Evolutionary conservation across 352 stramenopile species (phyloP), one percentile per base, ranked within the genome.

Genomic region (Globisporangium ultimum): DNA sequence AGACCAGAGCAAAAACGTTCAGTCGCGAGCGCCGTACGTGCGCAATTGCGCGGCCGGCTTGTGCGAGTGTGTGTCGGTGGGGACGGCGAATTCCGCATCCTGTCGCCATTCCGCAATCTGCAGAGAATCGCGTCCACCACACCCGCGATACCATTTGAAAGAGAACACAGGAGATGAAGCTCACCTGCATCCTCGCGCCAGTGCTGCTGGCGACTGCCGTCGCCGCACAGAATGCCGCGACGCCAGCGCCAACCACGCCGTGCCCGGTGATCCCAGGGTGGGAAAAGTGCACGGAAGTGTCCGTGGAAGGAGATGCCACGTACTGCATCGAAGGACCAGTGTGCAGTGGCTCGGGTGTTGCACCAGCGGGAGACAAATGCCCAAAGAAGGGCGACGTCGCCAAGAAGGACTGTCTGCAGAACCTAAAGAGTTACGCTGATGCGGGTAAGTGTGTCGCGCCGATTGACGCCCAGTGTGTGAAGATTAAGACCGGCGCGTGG

Each of bases 401-500:
- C 0, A 67, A 78, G 18, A 67, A 78, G 40, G 71, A 87, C 59
- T 93, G 83, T 48, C 66, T 79, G 52, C 68, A 80, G 14, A 76
- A 66, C 46, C 45, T 90, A n/a, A 61, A 63, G 50, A 90, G 80
- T 67, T 90, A 77, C 60, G 64, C 48, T 4, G 72, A 80, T 43
- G 64, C 51, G 17, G 70, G 55, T 58, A 72, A 71, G 60, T 93
- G 81, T 38, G 65, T 86, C 3, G 72, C 76, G 20, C 78, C 74
- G 28, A 53, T 72, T n/a, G 67, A 90, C 41, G 76, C 78, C 0
- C 53, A 61, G 40, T 91, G 78, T 49, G 28, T 58, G n/a, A 88
- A 80, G 69, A 82, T 90, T 54, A 72, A 82, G 55, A 89, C 77
- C n/a, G 80, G 78, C 32, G 83, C 76, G 4, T 89, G 77, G 80